Conservation (phyloP, 1,284 basidiomycete genomes). For the Lignosus rhinocerotis region DNA sequence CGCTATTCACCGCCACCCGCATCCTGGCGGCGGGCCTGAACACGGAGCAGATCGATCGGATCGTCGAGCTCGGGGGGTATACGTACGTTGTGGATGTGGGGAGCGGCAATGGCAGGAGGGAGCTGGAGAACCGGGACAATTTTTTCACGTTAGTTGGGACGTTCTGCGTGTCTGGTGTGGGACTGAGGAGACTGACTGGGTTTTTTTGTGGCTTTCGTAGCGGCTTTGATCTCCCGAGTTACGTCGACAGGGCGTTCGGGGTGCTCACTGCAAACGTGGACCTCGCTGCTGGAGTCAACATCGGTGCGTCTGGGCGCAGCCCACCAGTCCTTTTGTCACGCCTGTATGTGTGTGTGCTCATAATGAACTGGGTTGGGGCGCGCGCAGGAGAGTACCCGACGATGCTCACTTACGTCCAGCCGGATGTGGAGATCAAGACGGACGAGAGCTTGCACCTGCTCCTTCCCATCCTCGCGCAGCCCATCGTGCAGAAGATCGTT, state of each 20-base stretch:
- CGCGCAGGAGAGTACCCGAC: conserved; percentile 62
- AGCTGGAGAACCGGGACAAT: conserved; percentile 39
- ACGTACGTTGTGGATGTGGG: conserved; percentile 50
- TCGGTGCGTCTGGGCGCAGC: conserved; percentile 43
- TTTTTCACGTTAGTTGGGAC: conserved; percentile 51
- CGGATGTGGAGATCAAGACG: conserved; percentile 56
- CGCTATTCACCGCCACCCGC: conserved; percentile 72
- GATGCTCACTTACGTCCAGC: conserved; percentile 62
- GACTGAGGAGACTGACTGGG: background rate
- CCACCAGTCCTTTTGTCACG: background rate
- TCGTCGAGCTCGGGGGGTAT: conserved; percentile 72
- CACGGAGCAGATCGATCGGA: conserved; percentile 64
- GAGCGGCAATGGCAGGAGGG: conserved; percentile 8
- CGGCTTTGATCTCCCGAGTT: conserved; percentile 68
- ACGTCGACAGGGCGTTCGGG: conserved; percentile 68
- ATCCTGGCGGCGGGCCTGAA: conserved; percentile 65
- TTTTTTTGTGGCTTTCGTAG: conserved; percentile 33
- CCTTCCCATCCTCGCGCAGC: conserved; percentile 71
- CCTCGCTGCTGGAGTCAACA: conserved; percentile 55
- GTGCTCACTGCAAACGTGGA: conserved; percentile 63
- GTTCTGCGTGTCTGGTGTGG: background rate
- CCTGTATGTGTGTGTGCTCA: background rate
- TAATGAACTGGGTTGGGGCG: background rate
- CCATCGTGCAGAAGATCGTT: conserved; percentile 82
- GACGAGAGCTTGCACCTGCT: conserved; percentile 66